Conservation (phyloP, 148 eudicot genomes). For the Silene uniflora region DNA sequence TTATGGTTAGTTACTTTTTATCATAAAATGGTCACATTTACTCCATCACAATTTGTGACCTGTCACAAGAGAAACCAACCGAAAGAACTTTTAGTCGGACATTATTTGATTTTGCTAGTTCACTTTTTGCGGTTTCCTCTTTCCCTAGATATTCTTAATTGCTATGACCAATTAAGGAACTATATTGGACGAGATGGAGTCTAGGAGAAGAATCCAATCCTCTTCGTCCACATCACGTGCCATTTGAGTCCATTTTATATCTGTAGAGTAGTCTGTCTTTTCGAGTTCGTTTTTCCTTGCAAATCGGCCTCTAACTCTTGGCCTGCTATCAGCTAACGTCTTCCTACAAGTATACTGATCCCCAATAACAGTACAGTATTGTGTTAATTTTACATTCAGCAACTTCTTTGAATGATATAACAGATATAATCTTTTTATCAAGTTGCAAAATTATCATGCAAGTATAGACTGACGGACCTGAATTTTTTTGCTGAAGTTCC, state of each 20-base stretch:
- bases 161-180: conserved; percentile 18
- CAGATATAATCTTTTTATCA: neutral
- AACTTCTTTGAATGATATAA: neutral
- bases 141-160: conserved; percentile 2
- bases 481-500: conserved; percentile 92
- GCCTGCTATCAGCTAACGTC: conserved; percentile 87
- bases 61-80: no score
- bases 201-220: conserved; percentile 55
- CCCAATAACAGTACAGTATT: conserved; percentile 5
- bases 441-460: neutral
- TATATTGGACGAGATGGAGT: conserved; percentile 36
- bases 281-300: conserved; percentile 65
- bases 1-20: no score
- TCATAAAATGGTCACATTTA: no score
- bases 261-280: conserved; percentile 17
- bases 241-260: conserved; percentile 34
- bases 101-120: neutral
- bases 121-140: neutral
- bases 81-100: neutral
- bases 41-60: no score
- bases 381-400: neutral
- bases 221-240: conserved; percentile 40
- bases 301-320: conserved; percentile 80
- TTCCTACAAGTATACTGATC: conserved; percentile 87
- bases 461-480: conserved; percentile 45